Evolutionary conservation across 1,284 basidiomycete species (phyloP).

Genomic region (Chalciporus sp.): DNA sequence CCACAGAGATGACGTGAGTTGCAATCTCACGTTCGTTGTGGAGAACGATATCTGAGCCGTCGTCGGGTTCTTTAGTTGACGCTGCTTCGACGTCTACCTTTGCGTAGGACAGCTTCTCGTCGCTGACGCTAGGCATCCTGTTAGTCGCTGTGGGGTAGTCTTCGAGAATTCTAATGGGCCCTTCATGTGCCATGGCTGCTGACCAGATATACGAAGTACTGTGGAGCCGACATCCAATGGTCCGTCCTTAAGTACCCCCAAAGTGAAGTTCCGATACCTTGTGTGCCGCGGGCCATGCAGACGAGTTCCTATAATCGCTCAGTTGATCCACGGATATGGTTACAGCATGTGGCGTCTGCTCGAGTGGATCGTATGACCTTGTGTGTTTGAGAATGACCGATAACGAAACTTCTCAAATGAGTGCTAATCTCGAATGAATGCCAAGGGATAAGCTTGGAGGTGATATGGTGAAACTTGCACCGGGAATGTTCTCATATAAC

Average conservation of each 20-base stretch:
- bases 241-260: neutral
- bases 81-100: conserved; percentile 38
- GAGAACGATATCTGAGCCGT: conserved; percentile 35
- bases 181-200: conserved; percentile 7
- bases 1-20: conserved; percentile 52
- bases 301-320: neutral
- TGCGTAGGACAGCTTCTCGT: conserved; percentile 23
- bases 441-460: neutral
- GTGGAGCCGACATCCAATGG: conserved; percentile 1
- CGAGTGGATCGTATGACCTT: neutral
- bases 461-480: neutral
- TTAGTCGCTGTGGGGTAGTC: conserved; percentile 3
- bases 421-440: no score
- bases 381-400: neutral
- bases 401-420: neutral
- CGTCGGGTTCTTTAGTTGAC: conserved; percentile 19
- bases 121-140: conserved; percentile 21
- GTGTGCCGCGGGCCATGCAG: neutral
- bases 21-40: conserved; percentile 49
- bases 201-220: neutral
- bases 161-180: neutral
- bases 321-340: neutral
- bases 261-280: neutral
- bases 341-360: neutral
- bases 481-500: neutral